These are phyloP conservation scores for Vitis cinerea DNA, from an alignment of 164 flowering plant genomes.

Conservation along the genomic window DNA sequence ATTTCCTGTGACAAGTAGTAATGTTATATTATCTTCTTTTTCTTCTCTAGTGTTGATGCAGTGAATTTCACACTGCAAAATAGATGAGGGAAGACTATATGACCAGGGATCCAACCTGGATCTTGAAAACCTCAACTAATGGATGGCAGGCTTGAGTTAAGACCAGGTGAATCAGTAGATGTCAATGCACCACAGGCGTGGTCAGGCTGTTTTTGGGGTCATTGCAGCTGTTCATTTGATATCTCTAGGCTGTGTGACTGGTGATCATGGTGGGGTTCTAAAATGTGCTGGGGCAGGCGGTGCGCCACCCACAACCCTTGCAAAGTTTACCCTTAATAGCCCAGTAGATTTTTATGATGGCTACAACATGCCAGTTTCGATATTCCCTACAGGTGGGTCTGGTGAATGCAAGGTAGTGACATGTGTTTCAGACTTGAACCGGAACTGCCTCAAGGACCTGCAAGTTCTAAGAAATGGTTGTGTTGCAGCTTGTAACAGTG, in stretches of 20 bases:
- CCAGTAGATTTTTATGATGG: constrained; percentile 47
- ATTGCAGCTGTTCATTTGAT: constrained; percentile 32
- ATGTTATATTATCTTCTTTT: background rate
- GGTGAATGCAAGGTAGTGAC: constrained; percentile 4
- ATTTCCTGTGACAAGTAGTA: background rate
- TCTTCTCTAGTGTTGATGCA: constrained; percentile 21
- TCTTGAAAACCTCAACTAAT: constrained; percentile 28
- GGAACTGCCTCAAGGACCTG: constrained; percentile 6
- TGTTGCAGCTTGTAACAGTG: constrained; percentile 23
- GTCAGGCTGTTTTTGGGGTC: constrained; percentile 55
- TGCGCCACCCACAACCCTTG: constrained; percentile 40
- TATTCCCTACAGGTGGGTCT: constrained; percentile 13
- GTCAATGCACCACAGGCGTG: constrained; percentile 29
- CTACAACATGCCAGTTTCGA: constrained; percentile 32
- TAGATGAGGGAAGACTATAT: constrained; percentile 31
- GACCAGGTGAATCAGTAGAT: constrained; percentile 10
- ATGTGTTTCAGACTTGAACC: constrained; percentile 17
- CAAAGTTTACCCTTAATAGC: constrained; percentile 38
- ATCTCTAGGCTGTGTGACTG: constrained; percentile 35
- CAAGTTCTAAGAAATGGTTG: constrained; percentile 1
- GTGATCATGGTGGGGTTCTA: constrained; percentile 39
- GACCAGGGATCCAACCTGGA: constrained; percentile 46
- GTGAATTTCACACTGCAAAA: constrained; percentile 35
- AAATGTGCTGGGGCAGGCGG: constrained; percentile 45
- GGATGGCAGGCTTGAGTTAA: constrained; percentile 34